A percentile compares a stretch with the other conserved stretches of the same genome.
phyloP scores from a whole-genome alignment of 768 basidiomycete species.

The Pleurotus pulmonarius region DNA sequence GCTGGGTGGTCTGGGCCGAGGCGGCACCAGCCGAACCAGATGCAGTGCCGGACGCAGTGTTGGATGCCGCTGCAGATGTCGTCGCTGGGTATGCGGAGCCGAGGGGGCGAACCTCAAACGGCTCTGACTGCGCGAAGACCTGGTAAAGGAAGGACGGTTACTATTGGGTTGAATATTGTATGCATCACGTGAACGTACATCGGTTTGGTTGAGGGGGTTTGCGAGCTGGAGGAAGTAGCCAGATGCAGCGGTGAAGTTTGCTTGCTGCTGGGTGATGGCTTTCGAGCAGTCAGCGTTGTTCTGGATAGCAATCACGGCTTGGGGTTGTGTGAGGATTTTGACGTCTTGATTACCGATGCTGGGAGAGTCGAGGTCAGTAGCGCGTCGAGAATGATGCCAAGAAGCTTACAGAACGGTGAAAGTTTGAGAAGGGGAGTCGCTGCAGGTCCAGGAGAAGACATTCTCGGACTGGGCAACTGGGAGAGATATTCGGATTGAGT shows the following conservation, averaged over 20 bases:
- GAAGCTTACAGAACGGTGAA: conserved; percentile 54
- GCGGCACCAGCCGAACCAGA: conserved; percentile 20
- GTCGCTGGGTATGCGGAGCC: conserved; percentile 51
- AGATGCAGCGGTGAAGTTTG: conserved; percentile 32
- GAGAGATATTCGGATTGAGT: neutral
- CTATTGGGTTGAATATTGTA: neutral
- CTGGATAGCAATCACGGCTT: conserved; percentile 46
- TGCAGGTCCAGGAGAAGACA: conserved; percentile 57
- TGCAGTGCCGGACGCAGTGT: conserved; percentile 18
- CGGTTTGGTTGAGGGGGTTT: conserved; percentile 42
- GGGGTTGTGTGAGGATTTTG: conserved; percentile 32
- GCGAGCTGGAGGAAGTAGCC: conserved; percentile 52
- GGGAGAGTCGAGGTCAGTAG: neutral
- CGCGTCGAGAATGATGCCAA: neutral
- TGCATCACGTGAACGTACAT: conserved; percentile 37
- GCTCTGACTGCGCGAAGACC: conserved; percentile 52
- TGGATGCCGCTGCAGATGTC: conserved; percentile 24
- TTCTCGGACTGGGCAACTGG: conserved; percentile 57
- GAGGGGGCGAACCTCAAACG: conserved; percentile 58
- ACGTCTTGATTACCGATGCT: conserved; percentile 45
- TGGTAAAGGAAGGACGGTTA: conserved; percentile 19
- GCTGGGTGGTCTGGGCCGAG: conserved; percentile 8
- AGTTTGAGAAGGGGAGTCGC: conserved; percentile 26
- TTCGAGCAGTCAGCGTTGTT: conserved; percentile 59
- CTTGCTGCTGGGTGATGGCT: conserved; percentile 42